A percentile compares a stretch with the other conserved stretches of the same genome.
phyloP scores from a whole-genome alignment of 768 basidiomycete genomes.

The Termitomyces sp. region DNA sequence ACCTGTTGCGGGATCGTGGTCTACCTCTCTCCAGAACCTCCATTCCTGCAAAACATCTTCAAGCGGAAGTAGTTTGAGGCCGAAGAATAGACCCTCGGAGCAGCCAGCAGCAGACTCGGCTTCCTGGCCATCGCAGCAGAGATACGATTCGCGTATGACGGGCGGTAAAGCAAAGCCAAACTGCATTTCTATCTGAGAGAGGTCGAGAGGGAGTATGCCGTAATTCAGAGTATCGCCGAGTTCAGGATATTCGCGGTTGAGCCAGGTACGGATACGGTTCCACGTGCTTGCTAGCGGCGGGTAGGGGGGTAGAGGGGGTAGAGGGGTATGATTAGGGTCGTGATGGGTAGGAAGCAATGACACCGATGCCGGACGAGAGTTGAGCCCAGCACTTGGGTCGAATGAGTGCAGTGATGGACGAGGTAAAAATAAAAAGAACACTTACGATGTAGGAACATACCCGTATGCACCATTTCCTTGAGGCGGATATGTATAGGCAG shows the following conservation, averaged over 20 bases:
- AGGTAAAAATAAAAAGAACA: slow-evolving; percentile 6
- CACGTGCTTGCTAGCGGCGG: slow-evolving; percentile 84
- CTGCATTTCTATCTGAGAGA: slow-evolving; percentile 78
- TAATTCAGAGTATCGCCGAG: slow-evolving; percentile 94
- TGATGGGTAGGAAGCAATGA: slow-evolving; percentile 71
- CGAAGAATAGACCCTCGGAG: slow-evolving; percentile 91
- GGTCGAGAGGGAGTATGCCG: slow-evolving; percentile 76
- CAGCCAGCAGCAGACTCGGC: slow-evolving; percentile 85
- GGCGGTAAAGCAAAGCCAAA: slow-evolving; percentile 82
- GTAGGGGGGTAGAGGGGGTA: slow-evolving; percentile 46
- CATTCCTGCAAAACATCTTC: slow-evolving; percentile 95
- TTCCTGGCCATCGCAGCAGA: slow-evolving; percentile 90
- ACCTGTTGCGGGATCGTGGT: slow-evolving; percentile 82
- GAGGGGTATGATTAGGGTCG: slow-evolving; percentile 42
- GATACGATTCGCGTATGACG: slow-evolving; percentile 88
- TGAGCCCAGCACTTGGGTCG: slow-evolving; percentile 29
- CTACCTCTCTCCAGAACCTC: slow-evolving; percentile 94
- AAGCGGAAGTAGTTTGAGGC: slow-evolving; percentile 87
- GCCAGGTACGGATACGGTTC: slow-evolving; percentile 80
- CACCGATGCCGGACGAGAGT: slow-evolving; percentile 43
- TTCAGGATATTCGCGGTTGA: slow-evolving; percentile 86
- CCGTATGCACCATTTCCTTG: slow-evolving; percentile 55
- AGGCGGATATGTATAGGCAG: slow-evolving; percentile 79
- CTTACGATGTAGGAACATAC: slow-evolving; percentile 57
- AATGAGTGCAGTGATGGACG: slow-evolving; percentile 9